Evolutionary conservation across 441 rosid genomes (phyloP), one percentile per base, ranked within the genome.

Genomic region (Kokia cookei): DNA sequence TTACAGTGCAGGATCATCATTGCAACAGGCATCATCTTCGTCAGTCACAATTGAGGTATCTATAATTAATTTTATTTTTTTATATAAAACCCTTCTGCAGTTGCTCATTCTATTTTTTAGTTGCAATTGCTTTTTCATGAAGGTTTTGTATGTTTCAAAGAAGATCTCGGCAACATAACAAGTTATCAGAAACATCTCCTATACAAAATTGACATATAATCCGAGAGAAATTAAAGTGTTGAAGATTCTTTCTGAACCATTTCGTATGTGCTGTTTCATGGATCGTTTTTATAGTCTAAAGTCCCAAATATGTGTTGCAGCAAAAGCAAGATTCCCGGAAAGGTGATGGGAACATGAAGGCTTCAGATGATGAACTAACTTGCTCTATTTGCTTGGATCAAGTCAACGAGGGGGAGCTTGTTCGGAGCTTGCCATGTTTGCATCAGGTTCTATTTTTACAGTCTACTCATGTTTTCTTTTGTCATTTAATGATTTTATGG

Each of bases 381-480:
- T 85, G 88, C 76, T 79, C 83, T 65, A 81, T 85, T 57, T 85
- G 88, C 79, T 83, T 85, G 82, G 88, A 85, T 75, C 84, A 77
- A 78, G 88, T 85, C 22, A 79, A 78, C 63, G 47, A 73, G 24
- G 88, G 82, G 27, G 86, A 85, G 76, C 81, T 85, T 71, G 84
- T 85, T 54, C 88, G 88, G n/a, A 85, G 86, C 77, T 73, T 85
- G 65, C 88, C 88, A 60, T 85, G 88, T 73, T 72, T 83, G 64
- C 88, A 83, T 75, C 88, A 83, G 86, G 88, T 85, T 48, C 69
- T 43, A 40, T 11, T 61, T 58, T 24, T 43, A 43, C 53, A 43
- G 35, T 37, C 54, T 71, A 29, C 61, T 63, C 12, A 48, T 22
- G 57, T 53, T 73, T 72, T 71, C 61, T 42, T 2, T 43, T 22